These are phyloP conservation scores for Cytospora mali DNA, from an alignment of 2,329 filamentous ascomycete genomes.

Conservation along the genomic window DNA sequence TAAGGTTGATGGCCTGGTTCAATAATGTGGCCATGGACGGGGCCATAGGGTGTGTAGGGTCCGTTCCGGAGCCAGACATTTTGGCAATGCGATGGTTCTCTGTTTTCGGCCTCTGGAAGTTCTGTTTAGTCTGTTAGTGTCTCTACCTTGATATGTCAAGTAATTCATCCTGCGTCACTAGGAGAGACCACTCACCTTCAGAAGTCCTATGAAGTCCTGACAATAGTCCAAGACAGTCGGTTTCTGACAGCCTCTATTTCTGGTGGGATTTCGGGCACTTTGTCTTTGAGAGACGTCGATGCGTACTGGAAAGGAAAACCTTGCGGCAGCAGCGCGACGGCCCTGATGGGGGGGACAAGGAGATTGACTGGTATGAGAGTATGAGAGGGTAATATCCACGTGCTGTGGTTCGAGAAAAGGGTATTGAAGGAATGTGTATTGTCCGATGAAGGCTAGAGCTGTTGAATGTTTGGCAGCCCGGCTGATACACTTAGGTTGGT, in stretches of 20 bases:
- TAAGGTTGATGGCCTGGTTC: conserved; percentile 21
- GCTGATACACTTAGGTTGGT: neutral
- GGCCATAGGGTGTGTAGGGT: neutral
- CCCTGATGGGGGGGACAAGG: neutral
- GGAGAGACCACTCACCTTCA: neutral
- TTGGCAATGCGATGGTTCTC: neutral
- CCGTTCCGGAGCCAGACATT: neutral
- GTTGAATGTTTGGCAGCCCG: neutral
- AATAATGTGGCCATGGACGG: neutral
- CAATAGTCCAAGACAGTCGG: neutral
- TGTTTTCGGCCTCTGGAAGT: neutral
- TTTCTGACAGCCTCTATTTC: neutral
- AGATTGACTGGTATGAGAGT: neutral
- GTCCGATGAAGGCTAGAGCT: too few relatives aligned
- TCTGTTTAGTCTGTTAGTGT: neutral
- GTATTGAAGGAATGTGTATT: neutral
- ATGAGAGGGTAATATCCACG: neutral
- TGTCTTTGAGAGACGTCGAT: neutral
- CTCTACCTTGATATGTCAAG: neutral
- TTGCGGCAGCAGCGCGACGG: neutral
- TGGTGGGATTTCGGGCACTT: neutral
- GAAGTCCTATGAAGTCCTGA: neutral
- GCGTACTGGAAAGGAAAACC: neutral
- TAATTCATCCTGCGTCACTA: neutral
- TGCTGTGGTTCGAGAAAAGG: neutral